Base-by-base conservation (phyloP, 257 asterid species). In the Verbascum thapsus region DNA sequence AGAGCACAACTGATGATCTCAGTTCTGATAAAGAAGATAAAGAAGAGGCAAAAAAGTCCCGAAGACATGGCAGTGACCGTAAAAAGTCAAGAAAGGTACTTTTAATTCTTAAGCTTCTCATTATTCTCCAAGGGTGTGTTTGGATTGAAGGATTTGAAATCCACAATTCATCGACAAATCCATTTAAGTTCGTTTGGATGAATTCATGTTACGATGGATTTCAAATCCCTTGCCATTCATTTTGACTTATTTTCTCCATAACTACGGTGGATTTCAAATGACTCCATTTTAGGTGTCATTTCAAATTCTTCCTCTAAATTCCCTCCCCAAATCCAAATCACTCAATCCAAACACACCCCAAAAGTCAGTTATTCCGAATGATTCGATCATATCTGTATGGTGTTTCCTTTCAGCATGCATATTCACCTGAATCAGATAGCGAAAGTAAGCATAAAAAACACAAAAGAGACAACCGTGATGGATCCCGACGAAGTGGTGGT, bases 61-160 rank as follows among this genome's bases (percentile, higher is more conserved):
- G 91, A 15, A 80, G 96, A 56, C 97, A 90, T 82, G 85, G 95
- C 49, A 81, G 88, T 68, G 99, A 90, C 80, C 94, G 96, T 72
- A 87, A 78, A 70, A 92, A 92, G 79, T 87, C 99, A n/a, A 85
- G 95, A 77, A 92, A 85, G 97, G 99, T 92, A 66, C 23, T 19
- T 40, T 13, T 19, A 7, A 5, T 17, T 58, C 58, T 20, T 10
- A 19, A 37, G 2, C 56, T 26, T 22, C 0, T 26, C 48, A 15
- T 51, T 52, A 16, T 19, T 56, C 18, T 60, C 6, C 30, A n/a
- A n/a, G n/a, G n/a, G n/a, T n/a, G n/a, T n/a, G n/a, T n/a, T n/a
- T n/a, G n/a, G n/a, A n/a, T n/a, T n/a, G n/a, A n/a, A n/a, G n/a
- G n/a, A n/a, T n/a, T n/a, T n/a, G n/a, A n/a, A n/a, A n/a, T n/a